Evolutionary conservation across 2,329 filamentous ascomycete genomes (phyloP).

Genomic region (Myrmaecium sp.): DNA sequence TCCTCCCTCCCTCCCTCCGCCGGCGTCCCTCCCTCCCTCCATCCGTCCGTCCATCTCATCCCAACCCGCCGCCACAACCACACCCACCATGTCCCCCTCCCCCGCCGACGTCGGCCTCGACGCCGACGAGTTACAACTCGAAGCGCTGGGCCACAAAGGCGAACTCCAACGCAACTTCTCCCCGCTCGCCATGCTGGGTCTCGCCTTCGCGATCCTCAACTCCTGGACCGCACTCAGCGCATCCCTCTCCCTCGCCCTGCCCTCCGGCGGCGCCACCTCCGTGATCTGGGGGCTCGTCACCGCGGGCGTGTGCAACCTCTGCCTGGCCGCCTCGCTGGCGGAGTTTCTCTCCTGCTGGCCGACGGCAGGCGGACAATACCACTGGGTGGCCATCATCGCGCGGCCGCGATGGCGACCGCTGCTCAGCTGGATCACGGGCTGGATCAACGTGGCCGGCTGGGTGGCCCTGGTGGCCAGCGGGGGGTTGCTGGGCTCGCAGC

Average conservation of each 20-base stretch:
- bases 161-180: slow-evolving; percentile 43
- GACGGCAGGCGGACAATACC: slow-evolving; percentile 43
- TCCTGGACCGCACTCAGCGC: slow-evolving; percentile 45
- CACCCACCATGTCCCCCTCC: slow-evolving; percentile 1
- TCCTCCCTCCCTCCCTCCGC: background rate
- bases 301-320: slow-evolving; percentile 47
- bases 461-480: slow-evolving; percentile 49
- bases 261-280: slow-evolving; percentile 52
- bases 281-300: slow-evolving; percentile 53
- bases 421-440: slow-evolving; percentile 54
- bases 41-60: background rate
- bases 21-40: background rate
- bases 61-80: background rate
- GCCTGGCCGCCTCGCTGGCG: slow-evolving; percentile 49
- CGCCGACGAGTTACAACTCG: slow-evolving; percentile 19
- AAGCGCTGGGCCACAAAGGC: slow-evolving; percentile 36
- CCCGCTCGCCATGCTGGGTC: slow-evolving; percentile 41
- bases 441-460: slow-evolving; percentile 60
- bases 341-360: slow-evolving; percentile 54
- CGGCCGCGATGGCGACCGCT: slow-evolving; percentile 43
- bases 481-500: slow-evolving; percentile 48
- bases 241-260: slow-evolving; percentile 43
- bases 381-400: slow-evolving; percentile 52
- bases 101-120: slow-evolving; percentile 2
- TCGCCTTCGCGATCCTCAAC: slow-evolving; percentile 47